Conservation (phyloP, 2,329 filamentous ascomycete genomes). For the Beauveria medogensis region DNA sequence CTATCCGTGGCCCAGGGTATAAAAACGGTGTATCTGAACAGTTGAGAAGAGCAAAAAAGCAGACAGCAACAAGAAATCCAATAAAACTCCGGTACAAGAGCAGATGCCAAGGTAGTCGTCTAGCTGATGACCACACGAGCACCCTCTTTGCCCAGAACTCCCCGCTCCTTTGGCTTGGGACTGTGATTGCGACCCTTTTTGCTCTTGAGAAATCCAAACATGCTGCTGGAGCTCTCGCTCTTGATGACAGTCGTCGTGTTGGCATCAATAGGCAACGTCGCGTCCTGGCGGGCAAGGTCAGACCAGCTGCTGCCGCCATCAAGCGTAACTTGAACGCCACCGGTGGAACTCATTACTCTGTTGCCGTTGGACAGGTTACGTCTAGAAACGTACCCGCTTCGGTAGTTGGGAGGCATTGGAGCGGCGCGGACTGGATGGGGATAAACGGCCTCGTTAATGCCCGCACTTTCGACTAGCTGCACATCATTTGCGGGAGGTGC, state of each 20-base stretch:
- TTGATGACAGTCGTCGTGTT: conserved; percentile 45
- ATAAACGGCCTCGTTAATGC: conserved; percentile 1
- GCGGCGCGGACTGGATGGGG: conserved; percentile 19
- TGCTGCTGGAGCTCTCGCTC: conserved; percentile 56
- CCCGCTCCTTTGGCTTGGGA: conserved; percentile 88
- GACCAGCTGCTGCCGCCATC: conserved; percentile 88
- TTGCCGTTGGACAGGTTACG: conserved; percentile 51
- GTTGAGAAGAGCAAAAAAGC: neutral
- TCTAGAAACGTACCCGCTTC: conserved; percentile 36
- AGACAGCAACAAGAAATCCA: neutral
- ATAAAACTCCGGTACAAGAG: neutral
- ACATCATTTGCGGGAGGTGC: conserved; percentile 23
- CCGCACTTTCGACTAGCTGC: neutral
- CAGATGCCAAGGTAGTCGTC: neutral
- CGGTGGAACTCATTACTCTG: conserved; percentile 67
- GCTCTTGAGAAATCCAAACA: conserved; percentile 81
- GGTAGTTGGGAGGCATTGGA: conserved; percentile 38
- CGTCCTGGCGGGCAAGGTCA: conserved; percentile 76
- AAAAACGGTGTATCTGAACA: conserved; percentile 8
- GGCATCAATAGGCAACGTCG: conserved; percentile 63
- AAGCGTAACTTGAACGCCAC: conserved; percentile 84
- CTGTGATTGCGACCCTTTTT: conserved; percentile 88
- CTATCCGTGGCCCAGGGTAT: conserved; percentile 10
- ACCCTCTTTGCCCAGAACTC: conserved; percentile 90
- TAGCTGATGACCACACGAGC: conserved; percentile 73